Evolutionary conservation across 257 asterid genomes (phyloP).

Genomic region (Primulina tabacum): DNA sequence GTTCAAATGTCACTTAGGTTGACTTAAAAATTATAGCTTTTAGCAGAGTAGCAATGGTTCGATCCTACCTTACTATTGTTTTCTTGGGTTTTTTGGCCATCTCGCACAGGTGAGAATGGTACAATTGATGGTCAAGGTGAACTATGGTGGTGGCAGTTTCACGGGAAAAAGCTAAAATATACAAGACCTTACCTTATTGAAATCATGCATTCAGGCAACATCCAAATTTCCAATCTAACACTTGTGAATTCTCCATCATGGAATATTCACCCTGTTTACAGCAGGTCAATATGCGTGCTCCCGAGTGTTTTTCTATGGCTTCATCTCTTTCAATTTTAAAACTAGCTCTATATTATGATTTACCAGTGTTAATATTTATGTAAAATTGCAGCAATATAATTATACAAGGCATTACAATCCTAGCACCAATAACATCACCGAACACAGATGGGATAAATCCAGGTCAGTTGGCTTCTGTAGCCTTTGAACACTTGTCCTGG

Average conservation of each 20-base stretch:
- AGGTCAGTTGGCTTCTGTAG: conserved; percentile 32
- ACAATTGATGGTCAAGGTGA: conserved; percentile 84
- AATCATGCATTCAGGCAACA: conserved; percentile 65
- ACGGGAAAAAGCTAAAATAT: conserved; percentile 61
- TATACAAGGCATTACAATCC: conserved; percentile 71
- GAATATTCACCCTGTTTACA: conserved; percentile 89
- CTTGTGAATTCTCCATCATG: conserved; percentile 79
- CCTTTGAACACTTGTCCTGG: not conserved
- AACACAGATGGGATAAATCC: conserved; percentile 93
- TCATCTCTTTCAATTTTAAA: not conserved
- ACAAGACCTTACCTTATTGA: conserved; percentile 85
- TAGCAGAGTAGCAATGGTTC: too few relatives aligned
- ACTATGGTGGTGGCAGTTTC: conserved; percentile 87
- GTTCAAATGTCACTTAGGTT: too few relatives aligned
- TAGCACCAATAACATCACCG: conserved; percentile 87
- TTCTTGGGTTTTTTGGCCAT: not conserved
- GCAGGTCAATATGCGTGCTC: conserved; percentile 43
- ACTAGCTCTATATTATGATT: not conserved
- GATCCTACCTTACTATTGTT: not conserved
- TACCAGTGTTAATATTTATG: not conserved
- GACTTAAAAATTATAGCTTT: too few relatives aligned
- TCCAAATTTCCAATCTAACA: conserved; percentile 76
- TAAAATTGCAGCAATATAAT: conserved; percentile 59
- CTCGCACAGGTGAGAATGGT: conserved; percentile 64
- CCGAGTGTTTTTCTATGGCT: not conserved